Percentiles rank a stretch among this genome's conserved stretches.
Conservation (phyloP, 2,329 filamentous ascomycete genomes). For the Claviceps humidiphila region DNA sequence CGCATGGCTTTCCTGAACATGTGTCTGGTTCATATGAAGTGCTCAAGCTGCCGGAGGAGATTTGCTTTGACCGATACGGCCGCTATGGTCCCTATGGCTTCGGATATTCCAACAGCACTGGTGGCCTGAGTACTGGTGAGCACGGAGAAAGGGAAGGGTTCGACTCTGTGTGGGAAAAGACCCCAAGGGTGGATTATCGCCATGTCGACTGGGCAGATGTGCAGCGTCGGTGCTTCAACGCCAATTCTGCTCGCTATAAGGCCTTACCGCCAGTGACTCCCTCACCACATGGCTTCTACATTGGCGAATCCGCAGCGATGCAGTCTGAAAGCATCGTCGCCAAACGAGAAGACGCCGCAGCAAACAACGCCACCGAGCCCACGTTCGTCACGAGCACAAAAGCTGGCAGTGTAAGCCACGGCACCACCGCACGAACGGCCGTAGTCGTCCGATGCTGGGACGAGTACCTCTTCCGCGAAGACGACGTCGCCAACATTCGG, state of each 20-base stretch:
- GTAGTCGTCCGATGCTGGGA: conserved; percentile 75
- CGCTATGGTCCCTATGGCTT: conserved; percentile 80
- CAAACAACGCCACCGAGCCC: not conserved
- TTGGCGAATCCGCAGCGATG: conserved; percentile 11
- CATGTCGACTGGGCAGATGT: conserved; percentile 66
- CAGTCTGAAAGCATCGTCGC: not conserved
- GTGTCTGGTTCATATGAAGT: conserved; percentile 78
- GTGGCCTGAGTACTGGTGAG: conserved; percentile 74
- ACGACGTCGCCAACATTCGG: conserved; percentile 70
- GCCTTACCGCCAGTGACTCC: conserved; percentile 25
- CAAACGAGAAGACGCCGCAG: conserved; percentile 1
- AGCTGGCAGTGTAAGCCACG: conserved; percentile 2
- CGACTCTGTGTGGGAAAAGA: conserved; percentile 63
- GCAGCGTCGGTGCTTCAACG: conserved; percentile 58
- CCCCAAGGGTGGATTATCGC: conserved; percentile 62
- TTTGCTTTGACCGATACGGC: conserved; percentile 89
- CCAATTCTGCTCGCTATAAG: conserved; percentile 59
- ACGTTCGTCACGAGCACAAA: conserved; percentile 4
- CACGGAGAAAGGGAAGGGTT: conserved; percentile 71
- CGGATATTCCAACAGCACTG: conserved; percentile 66
- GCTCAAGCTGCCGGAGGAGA: conserved; percentile 63
- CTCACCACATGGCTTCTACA: conserved; percentile 37
- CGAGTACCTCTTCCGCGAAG: conserved; percentile 63
- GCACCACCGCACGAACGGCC: conserved; percentile 41
- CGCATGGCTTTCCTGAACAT: conserved; percentile 71